phyloP scores from a whole-genome alignment of 2,329 filamentous ascomycete species.

The Byssothecium circinans region DNA sequence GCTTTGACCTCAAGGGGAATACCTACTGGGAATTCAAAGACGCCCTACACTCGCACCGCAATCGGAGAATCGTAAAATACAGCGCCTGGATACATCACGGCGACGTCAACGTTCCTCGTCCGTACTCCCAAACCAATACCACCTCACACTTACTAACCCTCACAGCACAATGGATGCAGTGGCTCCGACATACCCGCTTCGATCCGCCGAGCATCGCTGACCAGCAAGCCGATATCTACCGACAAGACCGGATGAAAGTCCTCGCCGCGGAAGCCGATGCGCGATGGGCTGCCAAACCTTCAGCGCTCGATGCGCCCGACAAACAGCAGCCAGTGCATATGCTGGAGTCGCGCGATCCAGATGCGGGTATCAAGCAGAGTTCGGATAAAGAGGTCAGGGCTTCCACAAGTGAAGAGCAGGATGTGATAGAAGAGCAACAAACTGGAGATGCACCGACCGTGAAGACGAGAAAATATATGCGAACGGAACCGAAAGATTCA shows the following conservation, averaged over 20 bases:
- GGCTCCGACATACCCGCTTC: conserved; percentile 63
- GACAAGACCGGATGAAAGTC: conserved; percentile 61
- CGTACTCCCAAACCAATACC: conserved; percentile 3
- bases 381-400: conserved; percentile 21
- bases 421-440: conserved; percentile 21
- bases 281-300: conserved; percentile 62
- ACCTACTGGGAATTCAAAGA: conserved; percentile 70
- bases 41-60: conserved; percentile 54
- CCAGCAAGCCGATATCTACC: conserved; percentile 59
- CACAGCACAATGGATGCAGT: conserved; percentile 67
- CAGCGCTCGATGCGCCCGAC: conserved; percentile 59
- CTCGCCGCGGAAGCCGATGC: conserved; percentile 63
- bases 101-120: conserved; percentile 63
- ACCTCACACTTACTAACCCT: conserved; percentile 1
- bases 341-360: conserved; percentile 47
- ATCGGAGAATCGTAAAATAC: conserved; percentile 62
- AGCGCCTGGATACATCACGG: conserved; percentile 55
- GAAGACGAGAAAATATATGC: conserved; percentile 25
- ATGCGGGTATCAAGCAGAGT: conserved; percentile 41
- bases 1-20: conserved; percentile 64
- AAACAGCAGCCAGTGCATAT: conserved; percentile 52
- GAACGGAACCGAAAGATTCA: conserved; percentile 37
- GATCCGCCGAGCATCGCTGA: conserved; percentile 60
- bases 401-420: not conserved
- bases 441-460: conserved; percentile 15